These are phyloP conservation scores for Fusarium concolor DNA, from an alignment of 2,329 filamentous ascomycete genomes.

Conservation along the genomic window DNA sequence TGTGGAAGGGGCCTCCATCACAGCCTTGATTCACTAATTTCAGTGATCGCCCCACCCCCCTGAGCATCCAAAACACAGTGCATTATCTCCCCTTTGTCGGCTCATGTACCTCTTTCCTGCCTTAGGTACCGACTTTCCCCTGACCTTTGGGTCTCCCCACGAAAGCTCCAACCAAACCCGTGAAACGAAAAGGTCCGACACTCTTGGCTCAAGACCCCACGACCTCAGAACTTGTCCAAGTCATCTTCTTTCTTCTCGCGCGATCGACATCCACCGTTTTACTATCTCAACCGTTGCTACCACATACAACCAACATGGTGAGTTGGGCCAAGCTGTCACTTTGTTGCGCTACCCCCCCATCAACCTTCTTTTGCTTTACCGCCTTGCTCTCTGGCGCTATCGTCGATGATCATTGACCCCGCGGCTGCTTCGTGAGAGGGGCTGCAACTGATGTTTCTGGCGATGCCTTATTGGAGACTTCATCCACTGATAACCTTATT, in stretches of 20 bases:
- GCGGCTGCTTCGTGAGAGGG: conserved; percentile 45
- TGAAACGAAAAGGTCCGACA: conserved; percentile 47
- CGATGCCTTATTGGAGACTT: conserved; percentile 23
- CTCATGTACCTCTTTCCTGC: conserved; percentile 29
- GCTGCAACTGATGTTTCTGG: conserved; percentile 41
- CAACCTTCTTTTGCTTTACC: conserved; percentile 11
- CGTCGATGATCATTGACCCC: conserved; percentile 41
- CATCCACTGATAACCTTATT: conserved; percentile 42
- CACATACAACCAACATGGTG: conserved; percentile 47
- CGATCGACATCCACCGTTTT: conserved; percentile 44
- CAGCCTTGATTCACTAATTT: neutral
- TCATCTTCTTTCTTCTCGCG: conserved; percentile 45
- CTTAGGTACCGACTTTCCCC: conserved; percentile 41
- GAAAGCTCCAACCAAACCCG: conserved; percentile 45
- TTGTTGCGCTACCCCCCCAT: conserved; percentile 7
- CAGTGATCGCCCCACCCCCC: neutral
- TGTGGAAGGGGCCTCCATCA: conserved; percentile 7
- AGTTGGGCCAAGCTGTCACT: conserved; percentile 29
- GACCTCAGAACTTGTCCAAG: conserved; percentile 47
- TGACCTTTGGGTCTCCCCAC: conserved; percentile 41
- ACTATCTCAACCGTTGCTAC: conserved; percentile 34
- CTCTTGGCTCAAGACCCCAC: conserved; percentile 47
- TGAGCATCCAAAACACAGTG: conserved; percentile 25
- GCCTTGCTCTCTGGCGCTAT: conserved; percentile 21
- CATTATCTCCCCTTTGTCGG: conserved; percentile 6